A percentile compares a stretch with the other conserved stretches of the same genome.
These are phyloP conservation scores for Hypoxylon sp. DNA, from an alignment of 2,329 filamentous ascomycete species.

Conservation along the genomic window DNA sequence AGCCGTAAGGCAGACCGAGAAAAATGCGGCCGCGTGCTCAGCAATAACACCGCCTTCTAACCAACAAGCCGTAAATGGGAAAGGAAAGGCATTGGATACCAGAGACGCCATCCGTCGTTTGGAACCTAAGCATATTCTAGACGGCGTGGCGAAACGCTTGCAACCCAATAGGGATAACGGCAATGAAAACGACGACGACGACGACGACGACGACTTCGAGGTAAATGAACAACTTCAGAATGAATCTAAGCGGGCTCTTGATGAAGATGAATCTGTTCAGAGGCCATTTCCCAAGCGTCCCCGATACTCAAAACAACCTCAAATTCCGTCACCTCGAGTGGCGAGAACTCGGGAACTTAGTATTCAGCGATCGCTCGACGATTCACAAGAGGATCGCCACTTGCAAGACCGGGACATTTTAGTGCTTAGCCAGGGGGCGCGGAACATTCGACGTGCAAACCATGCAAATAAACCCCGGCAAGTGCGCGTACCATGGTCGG, in stretches of 20 bases:
- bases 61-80: constrained; percentile 36
- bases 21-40: constrained; percentile 1
- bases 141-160: constrained; percentile 23
- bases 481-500: constrained; percentile 59
- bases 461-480: constrained; percentile 47
- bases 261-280: constrained; percentile 11
- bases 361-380: constrained; percentile 19
- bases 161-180: constrained; percentile 17
- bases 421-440: constrained; percentile 44
- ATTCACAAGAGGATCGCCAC: constrained; percentile 21
- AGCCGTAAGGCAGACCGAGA: constrained; percentile 45
- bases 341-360: not conserved
- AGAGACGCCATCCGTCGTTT: constrained; percentile 46
- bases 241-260: constrained; percentile 36
- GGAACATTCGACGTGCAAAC: constrained; percentile 37
- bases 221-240: constrained; percentile 46
- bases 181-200: constrained; percentile 31
- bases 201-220: constrained; percentile 45
- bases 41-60: constrained; percentile 21
- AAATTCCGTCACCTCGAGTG: constrained; percentile 3
- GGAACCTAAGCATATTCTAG: constrained; percentile 42
- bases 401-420: constrained; percentile 39
- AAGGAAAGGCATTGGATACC: constrained; percentile 31
- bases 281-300: constrained; percentile 36
- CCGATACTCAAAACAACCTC: constrained; percentile 29